Percentiles rank a stretch among this genome's conserved stretches.
phyloP scores from a whole-genome alignment of 306 rosid genomes.

The Cicer yamashitae region DNA sequence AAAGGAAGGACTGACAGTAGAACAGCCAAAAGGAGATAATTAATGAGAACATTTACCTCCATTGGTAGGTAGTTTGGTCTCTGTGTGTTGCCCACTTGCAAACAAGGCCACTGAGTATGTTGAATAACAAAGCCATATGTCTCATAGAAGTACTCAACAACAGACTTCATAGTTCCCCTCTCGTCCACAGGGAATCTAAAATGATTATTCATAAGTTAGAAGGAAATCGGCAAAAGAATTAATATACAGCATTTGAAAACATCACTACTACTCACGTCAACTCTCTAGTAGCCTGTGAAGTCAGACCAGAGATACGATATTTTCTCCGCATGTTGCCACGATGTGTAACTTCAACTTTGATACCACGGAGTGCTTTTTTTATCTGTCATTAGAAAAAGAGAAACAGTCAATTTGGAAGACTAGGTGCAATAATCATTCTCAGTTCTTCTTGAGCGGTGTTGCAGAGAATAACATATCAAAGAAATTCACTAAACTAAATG shows the following conservation, averaged over 20 bases:
- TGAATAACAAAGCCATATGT: constrained; percentile 88
- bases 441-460: not conserved
- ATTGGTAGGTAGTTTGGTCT: constrained; percentile 92
- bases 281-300: constrained; percentile 92
- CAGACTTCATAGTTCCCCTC: constrained; percentile 89
- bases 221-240: constrained; percentile 24
- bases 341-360: constrained; percentile 95
- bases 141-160: constrained; percentile 86
- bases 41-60: constrained; percentile 63
- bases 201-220: constrained; percentile 31
- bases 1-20: not conserved
- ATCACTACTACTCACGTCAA: constrained; percentile 64
- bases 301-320: constrained; percentile 89
- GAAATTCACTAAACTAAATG: not conserved
- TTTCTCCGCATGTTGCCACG: constrained; percentile 95
- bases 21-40: not conserved
- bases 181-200: constrained; percentile 92
- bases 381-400: constrained; percentile 58
- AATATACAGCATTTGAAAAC: not conserved
- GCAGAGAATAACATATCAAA: not conserved
- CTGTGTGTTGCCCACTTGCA: constrained; percentile 92
- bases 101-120: constrained; percentile 94
- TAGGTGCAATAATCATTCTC: not conserved
- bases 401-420: not conserved
- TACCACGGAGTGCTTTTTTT: constrained; percentile 92